Conservation (phyloP, 2,329 filamentous ascomycete species). For the Furcasterigmium sp. region DNA sequence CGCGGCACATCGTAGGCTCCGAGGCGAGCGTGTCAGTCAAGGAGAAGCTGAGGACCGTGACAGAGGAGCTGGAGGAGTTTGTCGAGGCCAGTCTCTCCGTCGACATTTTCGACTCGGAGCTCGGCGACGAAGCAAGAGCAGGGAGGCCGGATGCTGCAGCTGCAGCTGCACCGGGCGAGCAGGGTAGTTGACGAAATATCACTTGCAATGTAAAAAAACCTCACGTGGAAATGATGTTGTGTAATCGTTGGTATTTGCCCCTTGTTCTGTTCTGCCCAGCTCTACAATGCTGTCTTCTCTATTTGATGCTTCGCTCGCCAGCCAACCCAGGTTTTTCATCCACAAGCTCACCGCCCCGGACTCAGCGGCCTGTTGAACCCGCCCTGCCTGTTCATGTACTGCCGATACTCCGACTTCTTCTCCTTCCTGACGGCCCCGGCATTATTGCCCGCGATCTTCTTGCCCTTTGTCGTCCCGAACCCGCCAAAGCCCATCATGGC, state of each 20-base stretch:
- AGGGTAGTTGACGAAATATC: too few relatives aligned
- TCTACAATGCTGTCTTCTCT: too few relatives aligned
- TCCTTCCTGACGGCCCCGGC: conserved; percentile 79
- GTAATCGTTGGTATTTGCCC: too few relatives aligned
- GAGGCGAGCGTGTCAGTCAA: conserved; percentile 86
- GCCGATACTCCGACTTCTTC: conserved; percentile 90
- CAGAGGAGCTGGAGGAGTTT: conserved; percentile 94
- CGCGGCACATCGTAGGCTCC: conserved; percentile 86
- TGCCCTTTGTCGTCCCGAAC: conserved; percentile 83
- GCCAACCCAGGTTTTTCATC: background rate
- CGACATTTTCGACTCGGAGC: conserved; percentile 62
- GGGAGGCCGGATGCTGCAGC: too few relatives aligned
- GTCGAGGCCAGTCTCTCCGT: conserved; percentile 83
- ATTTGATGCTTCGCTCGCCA: too few relatives aligned
- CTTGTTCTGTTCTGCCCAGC: too few relatives aligned
- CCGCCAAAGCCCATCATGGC: conserved; percentile 85
- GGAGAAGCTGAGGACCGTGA: conserved; percentile 94
- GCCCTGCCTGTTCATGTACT: conserved; percentile 89
- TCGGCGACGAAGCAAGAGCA: conserved; percentile 45
- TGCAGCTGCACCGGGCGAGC: too few relatives aligned
- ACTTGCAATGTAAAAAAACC: too few relatives aligned
- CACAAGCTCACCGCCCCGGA: conserved; percentile 33
- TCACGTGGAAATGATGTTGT: too few relatives aligned
- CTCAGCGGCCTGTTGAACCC: conserved; percentile 78
- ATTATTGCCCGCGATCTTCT: conserved; percentile 84